Conservation (phyloP, 2,329 filamentous ascomycete species). For the Neopestalotiopsis clavispora region DNA sequence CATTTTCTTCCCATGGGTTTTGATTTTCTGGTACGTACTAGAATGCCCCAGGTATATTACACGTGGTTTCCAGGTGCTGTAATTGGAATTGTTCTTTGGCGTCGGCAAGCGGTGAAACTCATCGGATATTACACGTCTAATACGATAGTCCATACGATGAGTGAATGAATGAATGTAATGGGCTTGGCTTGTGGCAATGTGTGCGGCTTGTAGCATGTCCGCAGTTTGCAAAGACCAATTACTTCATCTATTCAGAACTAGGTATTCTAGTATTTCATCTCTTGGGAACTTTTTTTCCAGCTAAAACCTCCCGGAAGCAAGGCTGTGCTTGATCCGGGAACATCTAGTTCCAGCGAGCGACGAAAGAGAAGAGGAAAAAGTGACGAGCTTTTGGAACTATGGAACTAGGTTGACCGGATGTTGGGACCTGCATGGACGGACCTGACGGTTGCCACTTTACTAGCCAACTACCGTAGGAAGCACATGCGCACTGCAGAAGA, state of each 20-base stretch:
- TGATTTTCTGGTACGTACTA: too few relatives aligned
- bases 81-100: not conserved
- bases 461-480: not conserved
- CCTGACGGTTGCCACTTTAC: not conserved
- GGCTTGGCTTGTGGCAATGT: not conserved
- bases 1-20: too few relatives aligned
- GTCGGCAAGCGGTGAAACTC: not conserved
- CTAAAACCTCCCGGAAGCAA: too few relatives aligned
- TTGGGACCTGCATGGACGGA: conserved; percentile 6
- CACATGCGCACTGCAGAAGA: not conserved
- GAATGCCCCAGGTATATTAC: not conserved
- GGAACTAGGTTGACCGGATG: not conserved
- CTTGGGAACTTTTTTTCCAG: too few relatives aligned
- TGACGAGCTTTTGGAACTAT: not conserved
- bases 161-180: too few relatives aligned
- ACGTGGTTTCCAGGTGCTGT: not conserved
- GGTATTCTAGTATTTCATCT: too few relatives aligned
- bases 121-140: not conserved
- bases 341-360: not conserved
- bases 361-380: not conserved
- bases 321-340: not conserved
- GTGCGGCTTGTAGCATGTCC: not conserved
- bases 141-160: not conserved
- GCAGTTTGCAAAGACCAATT: not conserved
- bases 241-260: not conserved